Base-by-base conservation (phyloP, 1,284 basidiomycete genomes). In the Takashimella tepidaria region DNA sequence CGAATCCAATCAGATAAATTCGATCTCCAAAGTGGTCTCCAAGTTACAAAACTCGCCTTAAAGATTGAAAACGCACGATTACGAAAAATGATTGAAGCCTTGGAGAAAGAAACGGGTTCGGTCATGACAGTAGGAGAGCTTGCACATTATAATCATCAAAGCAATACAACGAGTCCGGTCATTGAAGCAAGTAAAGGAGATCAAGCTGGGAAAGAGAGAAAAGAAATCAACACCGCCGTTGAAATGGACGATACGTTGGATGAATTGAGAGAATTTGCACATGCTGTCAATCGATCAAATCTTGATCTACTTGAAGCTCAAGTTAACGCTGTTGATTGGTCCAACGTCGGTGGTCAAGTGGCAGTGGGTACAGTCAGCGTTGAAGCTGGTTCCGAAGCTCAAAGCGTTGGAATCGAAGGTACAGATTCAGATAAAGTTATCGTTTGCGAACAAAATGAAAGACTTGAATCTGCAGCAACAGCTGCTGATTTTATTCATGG, bases 241-340 rank as follows among this genome's bases (percentile, higher is more conserved):
- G n/a, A n/a, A n/a, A 41, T 49, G 27, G 27, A 23, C 8, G 47
- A n/a, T n/a, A 37, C 31, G 16, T 16, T 37, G 37, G 44, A 54
- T 16, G 60, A 58, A 0, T 37, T 62, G 43, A 53, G 60, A 12
- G 60, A 62, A 27, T 52, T 62, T 2, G 60, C 60, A 1, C 31
- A 37, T 16, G 8, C 31, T 8, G 31, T 37, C 10, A 37, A 37
- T 37, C 31, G 31, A 16, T 37, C 16, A 16, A 16, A 37, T 16
- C 16, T 37, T 37, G 31, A 37, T 37, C 31, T 37, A 8, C 10
- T 8, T 16, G 31, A 37, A 8, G 8, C 31, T 8, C 10, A 16
- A 37, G 31, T 37, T 16, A 16, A 37, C 31, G 31, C 8, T 8
- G 31, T 37, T 16, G 31, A 37, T 16, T 37, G 31, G 31, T 8